Percentiles rank a stretch among this genome's conserved stretches.
These are phyloP conservation scores for Sanghuangporus sanghuang DNA, from an alignment of 1,284 basidiomycete species.

Conservation along the genomic window DNA sequence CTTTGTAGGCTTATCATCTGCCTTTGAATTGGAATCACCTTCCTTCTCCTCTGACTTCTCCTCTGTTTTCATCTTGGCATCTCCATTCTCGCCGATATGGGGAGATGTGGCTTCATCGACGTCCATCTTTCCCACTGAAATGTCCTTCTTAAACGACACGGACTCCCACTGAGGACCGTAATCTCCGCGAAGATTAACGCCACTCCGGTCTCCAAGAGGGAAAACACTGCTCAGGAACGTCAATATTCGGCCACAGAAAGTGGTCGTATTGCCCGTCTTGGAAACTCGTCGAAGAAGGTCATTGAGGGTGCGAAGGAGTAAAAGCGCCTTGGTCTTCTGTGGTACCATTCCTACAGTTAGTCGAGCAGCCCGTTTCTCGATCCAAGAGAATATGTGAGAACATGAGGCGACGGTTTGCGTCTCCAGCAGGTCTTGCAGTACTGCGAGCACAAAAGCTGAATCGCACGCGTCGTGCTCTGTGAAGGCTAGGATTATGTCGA, in stretches of 20 bases:
- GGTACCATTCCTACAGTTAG: slow-evolving; percentile 75
- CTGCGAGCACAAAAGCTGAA: slow-evolving; percentile 47
- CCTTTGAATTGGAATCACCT: slow-evolving; percentile 20
- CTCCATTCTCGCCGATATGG: slow-evolving; percentile 34
- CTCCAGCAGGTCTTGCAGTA: slow-evolving; percentile 75
- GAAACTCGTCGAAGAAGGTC: slow-evolving; percentile 81
- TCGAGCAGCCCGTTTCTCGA: slow-evolving; percentile 61
- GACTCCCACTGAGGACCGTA: slow-evolving; percentile 78
- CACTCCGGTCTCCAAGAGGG: slow-evolving; percentile 82
- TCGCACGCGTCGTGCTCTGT: slow-evolving; percentile 65
- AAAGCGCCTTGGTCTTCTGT: slow-evolving; percentile 81
- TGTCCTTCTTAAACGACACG: slow-evolving; percentile 35
- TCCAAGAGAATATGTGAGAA: slow-evolving; percentile 80
- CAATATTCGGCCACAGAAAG: slow-evolving; percentile 85
- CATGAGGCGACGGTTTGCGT: slow-evolving; percentile 78
- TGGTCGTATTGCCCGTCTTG: slow-evolving; percentile 76
- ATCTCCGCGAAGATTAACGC: slow-evolving; percentile 86
- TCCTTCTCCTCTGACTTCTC: slow-evolving; percentile 30
- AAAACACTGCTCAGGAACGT: slow-evolving; percentile 83
- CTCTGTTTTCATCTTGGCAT: slow-evolving; percentile 37
- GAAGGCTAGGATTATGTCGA: slow-evolving; percentile 69
- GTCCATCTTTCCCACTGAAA: slow-evolving; percentile 26
- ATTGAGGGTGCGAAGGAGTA: slow-evolving; percentile 80
- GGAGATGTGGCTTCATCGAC: slow-evolving; percentile 23
- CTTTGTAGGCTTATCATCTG: slow-evolving; percentile 7